Conservation (phyloP, 2,329 filamentous ascomycete genomes). For the Nannizziopsis arthrosporioides region DNA sequence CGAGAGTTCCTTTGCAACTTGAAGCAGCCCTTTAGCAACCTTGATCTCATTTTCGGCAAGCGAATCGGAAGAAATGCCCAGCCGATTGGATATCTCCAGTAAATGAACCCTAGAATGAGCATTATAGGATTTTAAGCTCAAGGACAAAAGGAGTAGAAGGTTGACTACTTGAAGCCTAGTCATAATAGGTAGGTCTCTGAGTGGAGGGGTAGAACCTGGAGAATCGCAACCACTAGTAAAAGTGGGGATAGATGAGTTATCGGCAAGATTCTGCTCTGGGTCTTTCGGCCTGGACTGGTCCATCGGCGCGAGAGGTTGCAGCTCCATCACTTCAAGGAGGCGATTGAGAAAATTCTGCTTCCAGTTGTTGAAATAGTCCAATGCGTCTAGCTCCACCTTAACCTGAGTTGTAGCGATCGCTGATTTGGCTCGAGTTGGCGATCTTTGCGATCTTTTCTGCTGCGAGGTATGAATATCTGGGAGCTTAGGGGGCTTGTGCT, state of each 20-base stretch:
- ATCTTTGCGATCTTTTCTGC: background rate
- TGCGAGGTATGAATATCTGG: background rate
- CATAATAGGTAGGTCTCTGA: conserved; percentile 32
- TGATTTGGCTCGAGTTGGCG: background rate
- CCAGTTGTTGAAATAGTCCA: conserved; percentile 72
- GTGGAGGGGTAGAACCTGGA: conserved; percentile 33
- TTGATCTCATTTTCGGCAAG: conserved; percentile 62
- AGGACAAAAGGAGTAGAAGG: conserved; percentile 56
- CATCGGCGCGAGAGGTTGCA: background rate
- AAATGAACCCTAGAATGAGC: conserved; percentile 63
- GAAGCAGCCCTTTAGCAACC: conserved; percentile 61
- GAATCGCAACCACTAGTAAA: background rate
- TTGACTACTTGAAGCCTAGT: conserved; percentile 57
- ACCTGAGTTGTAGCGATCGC: conserved; percentile 19
- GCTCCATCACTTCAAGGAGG: conserved; percentile 55
- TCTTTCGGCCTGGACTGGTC: background rate
- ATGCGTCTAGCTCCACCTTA: conserved; percentile 52
- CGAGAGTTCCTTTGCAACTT: conserved; percentile 63
- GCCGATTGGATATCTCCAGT: conserved; percentile 56
- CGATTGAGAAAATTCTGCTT: conserved; percentile 57
- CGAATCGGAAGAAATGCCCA: conserved; percentile 54
- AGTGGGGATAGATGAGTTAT: background rate
- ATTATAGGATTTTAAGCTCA: conserved; percentile 67
- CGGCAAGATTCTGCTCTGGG: background rate
- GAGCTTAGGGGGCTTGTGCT: background rate